These are phyloP conservation scores for Malania oleifera DNA, from an alignment of 164 flowering plant species.

Conservation along the genomic window DNA sequence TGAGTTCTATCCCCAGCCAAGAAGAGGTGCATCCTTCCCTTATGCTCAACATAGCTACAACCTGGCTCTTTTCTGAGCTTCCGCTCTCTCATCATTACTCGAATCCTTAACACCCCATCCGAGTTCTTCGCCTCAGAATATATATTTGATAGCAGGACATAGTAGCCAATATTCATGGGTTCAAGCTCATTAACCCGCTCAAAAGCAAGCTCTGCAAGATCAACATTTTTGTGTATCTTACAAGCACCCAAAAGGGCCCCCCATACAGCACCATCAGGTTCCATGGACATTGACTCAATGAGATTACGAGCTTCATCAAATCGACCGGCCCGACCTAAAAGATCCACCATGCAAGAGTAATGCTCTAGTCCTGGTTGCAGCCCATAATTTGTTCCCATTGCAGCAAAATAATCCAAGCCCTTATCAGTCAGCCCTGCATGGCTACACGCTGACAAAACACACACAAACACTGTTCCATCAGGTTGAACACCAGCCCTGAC, in stretches of 20 bases:
- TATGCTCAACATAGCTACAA: constrained; percentile 66
- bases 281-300: constrained; percentile 48
- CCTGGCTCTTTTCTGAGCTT: constrained; percentile 81
- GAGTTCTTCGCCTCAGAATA: constrained; percentile 44
- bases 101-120: constrained; percentile 52
- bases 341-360: constrained; percentile 81
- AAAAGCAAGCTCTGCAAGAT: constrained; percentile 76
- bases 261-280: constrained; percentile 92
- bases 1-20: constrained; percentile 65
- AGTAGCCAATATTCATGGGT: constrained; percentile 73
- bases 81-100: constrained; percentile 67
- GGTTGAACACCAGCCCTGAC: constrained; percentile 43
- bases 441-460: constrained; percentile 78
- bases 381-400: constrained; percentile 45
- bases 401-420: constrained; percentile 52
- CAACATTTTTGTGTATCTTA: constrained; percentile 60
- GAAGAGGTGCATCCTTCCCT: constrained; percentile 58
- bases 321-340: constrained; percentile 81
- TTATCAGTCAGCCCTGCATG: constrained; percentile 76
- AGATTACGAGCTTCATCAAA: constrained; percentile 54
- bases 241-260: constrained; percentile 88
- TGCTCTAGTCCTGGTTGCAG: constrained; percentile 66
- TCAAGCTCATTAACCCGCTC: constrained; percentile 56
- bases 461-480: constrained; percentile 59
- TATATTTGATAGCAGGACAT: constrained; percentile 73